Conservation (phyloP, 2,329 filamentous ascomycete species). For the Tolypocladium tropicale region DNA sequence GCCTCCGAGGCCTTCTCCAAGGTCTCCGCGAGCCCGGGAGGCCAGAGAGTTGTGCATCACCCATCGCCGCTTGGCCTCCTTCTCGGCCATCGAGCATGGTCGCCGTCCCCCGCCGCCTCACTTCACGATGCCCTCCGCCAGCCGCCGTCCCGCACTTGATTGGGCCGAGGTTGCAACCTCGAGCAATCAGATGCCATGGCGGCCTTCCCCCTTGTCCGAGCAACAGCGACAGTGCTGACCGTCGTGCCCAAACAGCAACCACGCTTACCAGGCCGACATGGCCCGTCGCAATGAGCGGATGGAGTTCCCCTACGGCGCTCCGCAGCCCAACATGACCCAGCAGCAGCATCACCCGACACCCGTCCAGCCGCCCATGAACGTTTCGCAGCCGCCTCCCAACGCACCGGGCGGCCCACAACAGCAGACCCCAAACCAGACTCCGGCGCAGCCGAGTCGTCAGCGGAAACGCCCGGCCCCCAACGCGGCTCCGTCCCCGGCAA, state of each 20-base stretch:
- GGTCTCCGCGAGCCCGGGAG: background rate
- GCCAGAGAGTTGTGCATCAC: conserved; percentile 11
- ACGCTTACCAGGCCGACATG: conserved; percentile 43
- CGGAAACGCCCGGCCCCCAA: conserved; percentile 32
- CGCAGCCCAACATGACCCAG: conserved; percentile 27
- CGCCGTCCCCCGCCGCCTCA: too few relatives aligned
- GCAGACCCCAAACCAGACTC: conserved; percentile 27
- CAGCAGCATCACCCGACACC: conserved; percentile 28
- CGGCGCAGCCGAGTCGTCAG: conserved; percentile 25
- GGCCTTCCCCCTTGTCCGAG: conserved; percentile 5
- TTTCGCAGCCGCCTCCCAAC: conserved; percentile 28
- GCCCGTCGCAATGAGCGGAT: conserved; percentile 32
- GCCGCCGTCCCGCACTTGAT: background rate
- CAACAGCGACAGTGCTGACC: conserved; percentile 18
- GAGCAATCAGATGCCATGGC: conserved; percentile 14
- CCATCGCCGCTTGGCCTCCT: conserved; percentile 7
- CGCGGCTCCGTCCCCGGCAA: conserved; percentile 26
- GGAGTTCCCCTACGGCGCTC: conserved; percentile 29
- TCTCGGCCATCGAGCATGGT: background rate
- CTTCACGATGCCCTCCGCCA: too few relatives aligned
- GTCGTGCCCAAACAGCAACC: conserved; percentile 22
- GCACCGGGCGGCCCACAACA: conserved; percentile 18
- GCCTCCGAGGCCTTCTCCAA: background rate
- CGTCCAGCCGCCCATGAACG: conserved; percentile 32
- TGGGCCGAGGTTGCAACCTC: conserved; percentile 7